Conservation (phyloP, 345 rosid genomes). For the Eucalyptus viminalis region DNA sequence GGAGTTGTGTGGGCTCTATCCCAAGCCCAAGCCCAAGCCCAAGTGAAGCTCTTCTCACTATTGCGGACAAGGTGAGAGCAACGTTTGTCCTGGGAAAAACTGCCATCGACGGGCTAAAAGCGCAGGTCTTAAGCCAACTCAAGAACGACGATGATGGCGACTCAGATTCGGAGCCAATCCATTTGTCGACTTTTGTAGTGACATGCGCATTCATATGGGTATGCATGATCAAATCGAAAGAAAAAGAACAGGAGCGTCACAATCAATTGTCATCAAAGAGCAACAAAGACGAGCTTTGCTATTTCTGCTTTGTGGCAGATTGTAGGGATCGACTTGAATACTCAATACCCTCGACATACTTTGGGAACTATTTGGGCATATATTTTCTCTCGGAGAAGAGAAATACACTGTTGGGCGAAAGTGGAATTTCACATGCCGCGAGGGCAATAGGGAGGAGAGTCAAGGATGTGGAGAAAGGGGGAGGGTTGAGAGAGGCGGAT, state of each 20-base stretch:
- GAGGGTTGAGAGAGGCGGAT: slow-evolving; percentile 2
- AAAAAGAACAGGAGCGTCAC: not conserved
- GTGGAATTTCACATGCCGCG: slow-evolving; percentile 15
- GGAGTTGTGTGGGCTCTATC: not conserved
- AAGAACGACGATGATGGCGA: not conserved
- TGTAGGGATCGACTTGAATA: not conserved
- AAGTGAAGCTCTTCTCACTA: not conserved
- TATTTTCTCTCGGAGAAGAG: not conserved
- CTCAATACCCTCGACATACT: slow-evolving; percentile 3
- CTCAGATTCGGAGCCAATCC: not conserved
- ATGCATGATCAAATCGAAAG: not conserved
- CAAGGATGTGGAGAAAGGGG: not conserved
- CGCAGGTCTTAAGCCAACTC: not conserved
- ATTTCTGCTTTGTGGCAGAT: not conserved
- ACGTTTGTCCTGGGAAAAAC: slow-evolving; percentile 2
- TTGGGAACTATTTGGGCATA: slow-evolving; percentile 19
- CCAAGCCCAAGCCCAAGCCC: not conserved
- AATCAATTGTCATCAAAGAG: not conserved
- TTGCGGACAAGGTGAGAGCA: slow-evolving; percentile 6
- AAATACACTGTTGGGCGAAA: not conserved
- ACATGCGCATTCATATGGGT: not conserved
- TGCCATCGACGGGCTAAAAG: slow-evolving; percentile 3
- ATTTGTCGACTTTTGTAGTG: not conserved
- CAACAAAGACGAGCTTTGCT: not conserved
- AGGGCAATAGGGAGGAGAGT: slow-evolving; percentile 8